These are phyloP conservation scores for Fusarium duplospermum DNA, from an alignment of 2,329 filamentous ascomycete species.

Conservation along the genomic window DNA sequence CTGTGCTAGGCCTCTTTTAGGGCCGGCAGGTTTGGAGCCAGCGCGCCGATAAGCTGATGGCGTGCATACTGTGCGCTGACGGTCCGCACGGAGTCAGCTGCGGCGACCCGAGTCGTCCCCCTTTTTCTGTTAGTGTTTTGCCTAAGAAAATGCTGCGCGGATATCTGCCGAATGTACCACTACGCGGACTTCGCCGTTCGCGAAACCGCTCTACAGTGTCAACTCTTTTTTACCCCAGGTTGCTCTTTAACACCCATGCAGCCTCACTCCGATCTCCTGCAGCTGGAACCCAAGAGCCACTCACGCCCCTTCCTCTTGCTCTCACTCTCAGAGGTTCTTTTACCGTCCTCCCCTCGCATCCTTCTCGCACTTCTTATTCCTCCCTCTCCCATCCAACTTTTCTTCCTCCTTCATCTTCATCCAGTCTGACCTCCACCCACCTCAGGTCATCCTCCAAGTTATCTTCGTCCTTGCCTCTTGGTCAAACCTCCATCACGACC, in stretches of 20 bases:
- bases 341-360: conserved; percentile 43
- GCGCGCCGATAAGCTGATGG: conserved; percentile 45
- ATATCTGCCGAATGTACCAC: conserved; percentile 36
- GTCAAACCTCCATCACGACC: conserved; percentile 14
- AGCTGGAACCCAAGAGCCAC: conserved; percentile 43
- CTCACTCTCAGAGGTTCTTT: conserved; percentile 42
- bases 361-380: conserved; percentile 34
- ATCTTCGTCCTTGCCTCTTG: not conserved
- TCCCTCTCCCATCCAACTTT: conserved; percentile 43
- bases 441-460: conserved; percentile 4
- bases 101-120: conserved; percentile 2
- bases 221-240: conserved; percentile 41
- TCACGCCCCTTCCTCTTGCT: conserved; percentile 44
- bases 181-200: conserved; percentile 36
- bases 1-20: conserved; percentile 37
- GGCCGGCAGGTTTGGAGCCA: conserved; percentile 40
- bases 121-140: conserved; percentile 3
- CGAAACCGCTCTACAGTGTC: conserved; percentile 37
- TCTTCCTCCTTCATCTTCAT: conserved; percentile 30
- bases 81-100: conserved; percentile 28
- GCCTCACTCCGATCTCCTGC: conserved; percentile 43
- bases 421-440: conserved; percentile 7
- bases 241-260: conserved; percentile 33
- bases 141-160: not conserved
- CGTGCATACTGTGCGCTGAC: conserved; percentile 38